Evolutionary conservation across 345 rosid genomes (phyloP).

Genomic region (Bretschneidera sinensis): DNA sequence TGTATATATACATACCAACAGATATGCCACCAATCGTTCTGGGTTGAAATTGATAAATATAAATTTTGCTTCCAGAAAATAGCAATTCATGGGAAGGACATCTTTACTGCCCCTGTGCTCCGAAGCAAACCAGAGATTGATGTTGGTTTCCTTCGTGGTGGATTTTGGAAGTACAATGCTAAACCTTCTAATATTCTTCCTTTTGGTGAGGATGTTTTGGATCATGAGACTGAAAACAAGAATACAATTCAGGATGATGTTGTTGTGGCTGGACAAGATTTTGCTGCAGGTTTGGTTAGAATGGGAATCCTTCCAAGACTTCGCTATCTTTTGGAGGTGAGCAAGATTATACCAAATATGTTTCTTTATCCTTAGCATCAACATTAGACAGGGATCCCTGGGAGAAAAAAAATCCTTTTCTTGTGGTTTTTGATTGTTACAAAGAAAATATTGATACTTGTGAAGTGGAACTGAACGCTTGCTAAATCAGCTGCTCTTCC

Average conservation of each 20-base stretch:
- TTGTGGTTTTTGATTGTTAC: no score
- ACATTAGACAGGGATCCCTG: no score
- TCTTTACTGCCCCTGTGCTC: conserved; percentile 72
- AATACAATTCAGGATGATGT: conserved; percentile 83
- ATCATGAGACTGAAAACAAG: conserved; percentile 54
- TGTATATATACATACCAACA: conserved; percentile 4
- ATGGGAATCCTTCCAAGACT: conserved; percentile 85
- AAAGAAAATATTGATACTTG: no score
- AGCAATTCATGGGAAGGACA: conserved; percentile 35
- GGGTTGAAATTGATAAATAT: conserved; percentile 12
- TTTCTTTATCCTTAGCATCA: background rate
- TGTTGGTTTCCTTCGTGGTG: conserved; percentile 73
- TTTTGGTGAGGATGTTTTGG: conserved; percentile 35
- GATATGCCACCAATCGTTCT: background rate
- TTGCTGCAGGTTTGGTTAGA: conserved; percentile 84
- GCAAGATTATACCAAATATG: conserved; percentile 5
- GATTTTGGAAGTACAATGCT: conserved; percentile 93
- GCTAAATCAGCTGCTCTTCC: no score
- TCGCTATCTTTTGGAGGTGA: conserved; percentile 71
- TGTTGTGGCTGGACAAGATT: conserved; percentile 82
- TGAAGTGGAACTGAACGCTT: no score
- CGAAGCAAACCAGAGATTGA: conserved; percentile 75
- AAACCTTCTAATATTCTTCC: conserved; percentile 70
- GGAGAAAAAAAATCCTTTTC: no score
- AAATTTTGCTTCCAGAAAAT: conserved; percentile 44